Evolutionary conservation across 208 protist species (phyloP).

Genomic region (Crithidia bombi): DNA sequence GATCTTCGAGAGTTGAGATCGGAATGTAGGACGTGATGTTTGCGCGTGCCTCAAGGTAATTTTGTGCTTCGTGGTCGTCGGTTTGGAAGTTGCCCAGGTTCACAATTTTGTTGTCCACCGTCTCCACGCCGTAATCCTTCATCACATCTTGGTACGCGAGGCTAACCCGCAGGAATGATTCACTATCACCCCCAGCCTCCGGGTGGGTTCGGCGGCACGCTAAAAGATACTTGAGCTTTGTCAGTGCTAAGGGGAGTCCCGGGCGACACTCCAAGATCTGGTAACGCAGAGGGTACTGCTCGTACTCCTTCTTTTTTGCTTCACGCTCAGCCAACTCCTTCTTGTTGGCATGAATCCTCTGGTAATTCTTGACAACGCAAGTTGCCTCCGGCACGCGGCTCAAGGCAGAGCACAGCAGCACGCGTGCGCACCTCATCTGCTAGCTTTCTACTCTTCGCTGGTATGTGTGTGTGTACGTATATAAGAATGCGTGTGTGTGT

Average conservation of each 20-base stretch:
- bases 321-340: slow-evolving; percentile 50
- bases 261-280: slow-evolving; percentile 79
- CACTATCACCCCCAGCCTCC: slow-evolving; percentile 80
- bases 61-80: slow-evolving; percentile 72
- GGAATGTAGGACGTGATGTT: slow-evolving; percentile 81
- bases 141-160: slow-evolving; percentile 87
- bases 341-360: slow-evolving; percentile 53
- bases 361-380: slow-evolving; percentile 73
- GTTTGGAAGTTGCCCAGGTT: slow-evolving; percentile 86
- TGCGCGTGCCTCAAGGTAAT: slow-evolving; percentile 75
- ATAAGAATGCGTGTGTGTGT: no score
- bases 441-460: background rate
- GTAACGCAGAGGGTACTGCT: slow-evolving; percentile 74
- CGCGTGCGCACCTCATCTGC: slow-evolving; percentile 42
- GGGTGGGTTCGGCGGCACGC: slow-evolving; percentile 80
- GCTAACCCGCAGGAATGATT: slow-evolving; percentile 75
- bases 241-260: slow-evolving; percentile 71
- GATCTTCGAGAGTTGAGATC: slow-evolving; percentile 81
- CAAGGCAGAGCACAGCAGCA: slow-evolving; percentile 53
- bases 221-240: slow-evolving; percentile 85
- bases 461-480: background rate
- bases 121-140: slow-evolving; percentile 90
- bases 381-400: slow-evolving; percentile 45
- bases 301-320: slow-evolving; percentile 61
- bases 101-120: slow-evolving; percentile 83